Base-by-base conservation (phyloP, 768 basidiomycete genomes). In the Chalciporus pseudorubinellus region DNA sequence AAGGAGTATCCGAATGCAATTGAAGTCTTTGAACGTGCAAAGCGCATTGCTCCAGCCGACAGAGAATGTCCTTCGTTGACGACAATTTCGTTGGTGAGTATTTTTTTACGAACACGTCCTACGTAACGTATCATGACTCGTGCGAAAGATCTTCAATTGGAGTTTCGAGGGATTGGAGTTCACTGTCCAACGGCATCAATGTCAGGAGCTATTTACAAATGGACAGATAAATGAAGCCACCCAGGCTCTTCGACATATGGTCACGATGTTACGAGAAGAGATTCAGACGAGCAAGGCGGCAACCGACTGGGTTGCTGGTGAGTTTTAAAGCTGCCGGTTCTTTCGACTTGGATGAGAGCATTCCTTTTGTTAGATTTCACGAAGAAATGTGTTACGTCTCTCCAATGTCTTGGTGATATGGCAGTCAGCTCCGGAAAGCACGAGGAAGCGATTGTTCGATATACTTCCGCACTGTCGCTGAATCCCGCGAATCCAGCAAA, bases 121-220 rank as follows among this genome's bases (percentile, higher is more conserved):
- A n/a, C n/a, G 3, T 9, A 26, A 9, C 26, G 7, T 26, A 9
- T 26, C 7, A 22, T 29, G 18, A n/a, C 22, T 43, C 22, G 42
- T 40, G 9, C 9, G 36, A 50, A 40, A 58, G 58, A 21, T 60
- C 26, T 60, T 56, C 44, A 53, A 48, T 18, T 60, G 59, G 59
- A 24, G 44, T 29, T 47, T 56, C 3, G 53, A 53, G 0, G 48
- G 44, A 20, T 48, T 59, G 42, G 50, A 44, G 10, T 16, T 58
- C 26, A 49, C 45, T 4, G 33, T 44, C 13, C 40, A 46, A 34
- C 48, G 50, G 29, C 44, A 52, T 22, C 24, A n/a, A n/a, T n/a
- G n/a, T n/a, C n/a, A n/a, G n/a, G n/a, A n/a, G n/a, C n/a, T n/a
- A n/a, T 58, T 18, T 58, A 55, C 18, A 20, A 52, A 31, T 0